Evolutionary conservation across 2,329 filamentous ascomycete genomes (phyloP), one percentile per base, ranked within the genome.

Genomic region (Pseudogymnoascus sp.): DNA sequence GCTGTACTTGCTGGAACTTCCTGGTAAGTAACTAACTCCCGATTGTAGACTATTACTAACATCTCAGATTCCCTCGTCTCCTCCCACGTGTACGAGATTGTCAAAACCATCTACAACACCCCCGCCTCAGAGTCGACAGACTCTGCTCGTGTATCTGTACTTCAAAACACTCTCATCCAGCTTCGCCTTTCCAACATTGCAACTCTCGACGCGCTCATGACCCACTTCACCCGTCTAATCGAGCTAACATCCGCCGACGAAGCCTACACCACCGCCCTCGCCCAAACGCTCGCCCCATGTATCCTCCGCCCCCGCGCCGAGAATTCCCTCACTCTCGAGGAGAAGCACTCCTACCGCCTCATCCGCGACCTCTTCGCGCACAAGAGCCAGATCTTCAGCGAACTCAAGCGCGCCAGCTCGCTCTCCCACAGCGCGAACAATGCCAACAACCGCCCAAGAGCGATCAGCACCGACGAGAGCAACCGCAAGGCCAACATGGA

Each of bases 171-270:
- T 0, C 86, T 99, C 61, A 93, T 92, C 38, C 92, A 97, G 74
- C 84, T 99, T 61, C 89, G 93, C 64, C 86, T 99, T 61, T 92
- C 94, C 66, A 99, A 99, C 74, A 99, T 99, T 74, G 94, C 94
- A 57, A 97, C 94, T n/a, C 85, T 99, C 63, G 94, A 99, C 74
- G 94, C 94, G 39, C 89, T 96, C 72, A 96, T 95, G 81, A 97
- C 96, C 67, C 94, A 99, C 76, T 97, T 99, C 74, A 97, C 93
- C 38, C 89, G 94, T 63, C 80, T 99, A 63, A 95, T 99, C 71
- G 94, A 99, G 74, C 81, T 99, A 65, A 99, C 94, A 2, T 97
- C 93, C 12, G 94, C 94, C 33, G 93, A 96, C 67, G 94, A 99
- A 72, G 78, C 85, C 43, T 99, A 96, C 71, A 77, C 96, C 62